Conservation (phyloP, 2,329 filamentous ascomycete species). For the Herpotrichia juniperi region DNA sequence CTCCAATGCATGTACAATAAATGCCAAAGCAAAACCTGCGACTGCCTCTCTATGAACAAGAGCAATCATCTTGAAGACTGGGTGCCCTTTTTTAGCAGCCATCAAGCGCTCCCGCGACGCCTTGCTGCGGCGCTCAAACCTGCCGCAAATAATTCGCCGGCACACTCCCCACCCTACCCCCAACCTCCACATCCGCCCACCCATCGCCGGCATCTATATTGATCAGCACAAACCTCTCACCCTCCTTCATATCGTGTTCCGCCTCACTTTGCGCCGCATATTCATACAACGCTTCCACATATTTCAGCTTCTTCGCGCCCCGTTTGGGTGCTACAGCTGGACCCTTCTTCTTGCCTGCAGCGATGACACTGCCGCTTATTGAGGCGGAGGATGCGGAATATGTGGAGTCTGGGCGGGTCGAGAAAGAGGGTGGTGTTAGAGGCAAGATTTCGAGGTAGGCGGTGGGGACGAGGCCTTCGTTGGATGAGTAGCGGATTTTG, state of each 20-base stretch:
- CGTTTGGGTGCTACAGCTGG: slow-evolving; percentile 89
- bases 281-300: slow-evolving; percentile 91
- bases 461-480: slow-evolving; percentile 85
- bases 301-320: slow-evolving; percentile 91
- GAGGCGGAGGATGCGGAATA: slow-evolving; percentile 80
- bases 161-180: slow-evolving; percentile 83
- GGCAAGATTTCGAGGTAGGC: slow-evolving; percentile 77
- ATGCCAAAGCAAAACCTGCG: not conserved
- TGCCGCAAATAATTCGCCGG: slow-evolving; percentile 91
- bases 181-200: slow-evolving; percentile 96
- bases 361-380: slow-evolving; percentile 58
- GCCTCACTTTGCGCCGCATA: slow-evolving; percentile 84
- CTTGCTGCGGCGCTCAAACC: slow-evolving; percentile 62
- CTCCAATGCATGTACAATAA: not conserved
- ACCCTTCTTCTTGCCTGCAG: slow-evolving; percentile 76
- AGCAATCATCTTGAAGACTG: too few species aligned
- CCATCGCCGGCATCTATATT: slow-evolving; percentile 89
- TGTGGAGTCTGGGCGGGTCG: slow-evolving; percentile 62
- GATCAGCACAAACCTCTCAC: slow-evolving; percentile 89
- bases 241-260: slow-evolving; percentile 89
- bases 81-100: not conserved
- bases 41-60: not conserved
- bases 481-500: slow-evolving; percentile 75
- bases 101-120: slow-evolving; percentile 10
- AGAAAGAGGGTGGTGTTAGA: slow-evolving; percentile 45